Base-by-base conservation (phyloP, 495 filamentous ascomycete species). In the Hyphodiscus hymeniophilus region DNA sequence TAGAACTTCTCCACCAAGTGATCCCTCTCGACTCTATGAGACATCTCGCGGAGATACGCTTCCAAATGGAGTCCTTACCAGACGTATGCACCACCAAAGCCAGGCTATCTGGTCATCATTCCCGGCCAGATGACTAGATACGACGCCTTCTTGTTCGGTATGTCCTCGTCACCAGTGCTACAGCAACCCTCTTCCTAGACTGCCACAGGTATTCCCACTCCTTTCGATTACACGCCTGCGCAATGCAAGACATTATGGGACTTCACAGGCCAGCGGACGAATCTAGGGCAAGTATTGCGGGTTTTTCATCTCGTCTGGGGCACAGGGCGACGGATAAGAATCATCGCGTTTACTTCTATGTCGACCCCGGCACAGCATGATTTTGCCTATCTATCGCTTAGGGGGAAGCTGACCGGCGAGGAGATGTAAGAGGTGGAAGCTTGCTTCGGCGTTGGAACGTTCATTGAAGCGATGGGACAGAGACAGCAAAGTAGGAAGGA, bases 191-290 rank as follows among this genome's bases (percentile, higher is more conserved):
- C 17, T 7, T 40, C 3, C 38, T 40, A 20, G 21, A 18, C 17
- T 21, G 21, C 16, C 4, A 11, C 18, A 51, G 91, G 91, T 57
- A 89, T 97, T 66, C 91, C 91, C 21, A 96, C 91, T 10, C 84
- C 92, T 45, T 96, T 84, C 71, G 91, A 92, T 63, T 95, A 94
- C 79, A 91, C 94, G 75, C 89, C 91, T 28, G 88, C 83, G 18
- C 91, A 97, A 69, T 96, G 84, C 83, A 95, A 89, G 75, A 62
- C 50, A 15, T 51, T 48, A 10, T 53, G 50, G 50, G 50, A 53
- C 28, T 24, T 34, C 21, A 48, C 50, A 28, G 50, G 50, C 15
- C 16, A 28, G 13, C 11, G 89, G 90, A 48, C 81, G 74, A 52
- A 88, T 78, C 75, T 84, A 78, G 73, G 88, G 87, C 68, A 97